Percentiles rank a stretch among this genome's conserved stretches.
Evolutionary conservation across 2,329 filamentous ascomycete genomes (phyloP).

Genomic region (Botrytis elliptica): DNA sequence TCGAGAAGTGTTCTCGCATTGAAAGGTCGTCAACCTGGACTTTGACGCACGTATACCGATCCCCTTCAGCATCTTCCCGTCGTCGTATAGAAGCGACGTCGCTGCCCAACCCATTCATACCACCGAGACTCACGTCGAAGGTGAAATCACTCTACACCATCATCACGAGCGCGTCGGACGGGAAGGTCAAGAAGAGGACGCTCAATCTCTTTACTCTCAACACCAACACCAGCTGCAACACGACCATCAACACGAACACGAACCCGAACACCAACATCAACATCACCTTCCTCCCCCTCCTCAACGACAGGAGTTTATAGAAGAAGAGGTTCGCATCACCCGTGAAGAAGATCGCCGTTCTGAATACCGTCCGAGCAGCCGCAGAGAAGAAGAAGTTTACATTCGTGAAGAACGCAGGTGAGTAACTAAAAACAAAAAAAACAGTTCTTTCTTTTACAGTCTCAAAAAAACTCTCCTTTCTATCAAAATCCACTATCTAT

Average conservation of each 20-base stretch:
- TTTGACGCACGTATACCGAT: constrained; percentile 99
- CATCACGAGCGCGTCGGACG: constrained; percentile 83
- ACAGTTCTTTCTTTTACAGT: constrained; percentile 1
- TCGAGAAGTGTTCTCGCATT: constrained; percentile 69
- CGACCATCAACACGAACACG: not conserved
- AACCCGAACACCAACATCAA: not conserved
- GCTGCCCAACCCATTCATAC: constrained; percentile 50
- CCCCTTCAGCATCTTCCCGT: constrained; percentile 99
- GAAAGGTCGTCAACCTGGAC: constrained; percentile 94
- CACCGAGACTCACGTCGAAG: constrained; percentile 76
- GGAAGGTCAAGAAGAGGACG: constrained; percentile 82
- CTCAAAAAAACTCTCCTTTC: not conserved
- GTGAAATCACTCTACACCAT: constrained; percentile 71
- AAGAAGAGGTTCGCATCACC: constrained; percentile 83
- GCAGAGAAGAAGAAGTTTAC: constrained; percentile 48
- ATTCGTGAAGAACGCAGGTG: constrained; percentile 56
- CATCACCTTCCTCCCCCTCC: constrained; percentile 11
- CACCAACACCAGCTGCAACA: not conserved
- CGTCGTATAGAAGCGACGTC: constrained; percentile 79
- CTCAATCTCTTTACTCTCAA: constrained; percentile 58
- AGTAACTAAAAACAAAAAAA: constrained; percentile 37
- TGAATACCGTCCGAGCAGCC: constrained; percentile 64
- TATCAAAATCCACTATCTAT: constrained; percentile 4
- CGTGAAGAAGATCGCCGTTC: constrained; percentile 68
- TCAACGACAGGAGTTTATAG: constrained; percentile 54